Evolutionary conservation across 192 early-diverging fungal species (phyloP), one percentile per base, ranked within the genome.

Genomic region (Coemansia guatemalensis): DNA sequence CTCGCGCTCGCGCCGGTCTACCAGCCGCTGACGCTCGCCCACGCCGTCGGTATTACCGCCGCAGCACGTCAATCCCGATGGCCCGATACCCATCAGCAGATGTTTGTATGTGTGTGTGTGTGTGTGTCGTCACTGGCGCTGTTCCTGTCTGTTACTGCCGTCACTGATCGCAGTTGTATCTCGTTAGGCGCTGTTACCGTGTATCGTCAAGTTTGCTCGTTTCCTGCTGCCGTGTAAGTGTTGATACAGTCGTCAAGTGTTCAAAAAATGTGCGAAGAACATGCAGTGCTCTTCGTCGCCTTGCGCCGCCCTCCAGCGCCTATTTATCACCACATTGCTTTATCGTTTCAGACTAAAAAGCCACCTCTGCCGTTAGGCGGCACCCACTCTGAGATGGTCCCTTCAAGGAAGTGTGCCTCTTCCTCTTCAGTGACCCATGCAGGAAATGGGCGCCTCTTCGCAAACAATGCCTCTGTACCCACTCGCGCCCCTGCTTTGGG

Each of bases 1-100:
- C 71, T 79, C 77, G 18, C 52, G 60, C 39, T 59, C 64, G 1
- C 44, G 35, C 9, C 35, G 35, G 35, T 39, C 66, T 5, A 79
- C 68, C 30, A 79, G 58, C 24, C 64, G 59, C 32, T 66, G 70
- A 53, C 61, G 58, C 61, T 79, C 77, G 52, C 51, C 33, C 17
- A 39, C 48, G 23, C 41, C 27, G 58, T 4, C 25, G 29, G 35
- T 23, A 8, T 20, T 33, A 5, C 35, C 49, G 5, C 32, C 27
- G 48, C 63, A 64, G 25, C 53, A 64, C 21, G 47, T 22, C 9
- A 50, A 18, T 6, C 22, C 8, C 1, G 60, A 62, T 3, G 35
- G 48, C 1, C 30, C 60, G 8, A 22, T 21, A 9, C 63, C 63
- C 63, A 53, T 14, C 20, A 53, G 51, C 22, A 3, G 51, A 9